Evolutionary conservation across 2,329 filamentous ascomycete species (phyloP), one percentile per base, ranked within the genome.

Genomic region (Alternaria angustiovoidea): DNA sequence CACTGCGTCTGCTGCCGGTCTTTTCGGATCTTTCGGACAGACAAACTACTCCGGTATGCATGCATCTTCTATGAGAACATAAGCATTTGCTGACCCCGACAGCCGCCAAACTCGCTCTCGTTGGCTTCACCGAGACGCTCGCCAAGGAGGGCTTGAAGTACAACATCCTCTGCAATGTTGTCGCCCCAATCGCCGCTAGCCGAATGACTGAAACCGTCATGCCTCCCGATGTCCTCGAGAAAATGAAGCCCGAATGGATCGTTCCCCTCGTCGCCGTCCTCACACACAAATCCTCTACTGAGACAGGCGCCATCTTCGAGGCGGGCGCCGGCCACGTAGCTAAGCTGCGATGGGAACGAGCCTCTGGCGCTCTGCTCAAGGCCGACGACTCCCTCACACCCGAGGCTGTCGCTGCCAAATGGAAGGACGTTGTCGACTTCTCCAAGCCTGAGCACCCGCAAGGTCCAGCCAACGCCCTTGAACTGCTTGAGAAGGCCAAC

Each of bases 81-180:
- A 9, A 28, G 7, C 2, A 24, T n/a, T 24, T 72, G 61, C 79
- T 79, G 57, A 72, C 53, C 4, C 24, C 24, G 46, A 24, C 58
- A 84, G 94, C 95, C 62, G 95, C 95, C 75, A 99, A 98, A 85
- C 86, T 98, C 66, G 91, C 92, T 67, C 89, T 96, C 83, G 93
- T 99, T 64, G 95, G 94, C 69, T 98, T 98, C 84, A 97, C 94
- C 39, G 94, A 99, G 86, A 97, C 95, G 4, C 86, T 99, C 65
- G 95, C 95, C 62, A 98, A 98, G 86, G 95, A 99, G 84, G 95
- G 95, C 68, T 85, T 88, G 77, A 98, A 98, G 83, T 99, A 99
- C 85, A 98, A 98, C 86, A 98, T 99, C 71, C 82, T 97, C 73
- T 88, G 86, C 84, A 99, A 99, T 81, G 92, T 92, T 72, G 96